Percentiles rank a stretch among this genome's conserved stretches.
phyloP scores from a whole-genome alignment of 2,329 filamentous ascomycete species.

The Sclerotinia subarctica region DNA sequence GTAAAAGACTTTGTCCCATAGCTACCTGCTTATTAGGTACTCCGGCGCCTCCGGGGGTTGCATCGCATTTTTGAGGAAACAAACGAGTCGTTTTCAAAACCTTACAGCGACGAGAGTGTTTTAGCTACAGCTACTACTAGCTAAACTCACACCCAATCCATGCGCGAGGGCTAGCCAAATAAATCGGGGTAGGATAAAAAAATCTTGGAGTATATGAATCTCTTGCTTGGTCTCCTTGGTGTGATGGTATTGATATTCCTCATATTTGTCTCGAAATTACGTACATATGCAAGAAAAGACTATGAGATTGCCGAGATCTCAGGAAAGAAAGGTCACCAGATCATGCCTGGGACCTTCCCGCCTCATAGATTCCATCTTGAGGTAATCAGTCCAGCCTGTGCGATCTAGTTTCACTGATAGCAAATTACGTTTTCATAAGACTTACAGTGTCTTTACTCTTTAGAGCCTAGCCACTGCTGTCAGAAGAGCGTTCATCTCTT shows the following conservation, averaged over 20 bases:
- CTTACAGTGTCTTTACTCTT: too few species aligned
- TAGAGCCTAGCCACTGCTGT: too few species aligned
- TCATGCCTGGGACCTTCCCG: not conserved
- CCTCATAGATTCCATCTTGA: not conserved
- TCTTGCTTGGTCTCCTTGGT: not conserved
- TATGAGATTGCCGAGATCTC: not conserved
- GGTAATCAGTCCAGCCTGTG: not conserved
- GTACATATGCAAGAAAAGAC: not conserved
- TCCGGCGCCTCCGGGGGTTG: too few species aligned
- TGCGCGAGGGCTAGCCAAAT: not conserved
- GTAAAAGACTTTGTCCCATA: not conserved
- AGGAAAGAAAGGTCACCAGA: not conserved
- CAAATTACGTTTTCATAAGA: not conserved
- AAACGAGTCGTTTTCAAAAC: too few species aligned
- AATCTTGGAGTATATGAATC: not conserved
- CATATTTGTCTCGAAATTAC: not conserved
- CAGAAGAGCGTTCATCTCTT: not conserved
- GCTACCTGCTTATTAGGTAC: not conserved
- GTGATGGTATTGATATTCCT: not conserved
- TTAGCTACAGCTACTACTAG: not conserved
- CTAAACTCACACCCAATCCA: not conserved
- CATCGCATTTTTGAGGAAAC: not conserved
- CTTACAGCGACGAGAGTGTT: too few species aligned
- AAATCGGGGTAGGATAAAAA: not conserved
- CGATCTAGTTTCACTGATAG: not conserved